phyloP scores from a whole-genome alignment of 2,329 filamentous ascomycete genomes.

The Stemphylium vesicarium region DNA sequence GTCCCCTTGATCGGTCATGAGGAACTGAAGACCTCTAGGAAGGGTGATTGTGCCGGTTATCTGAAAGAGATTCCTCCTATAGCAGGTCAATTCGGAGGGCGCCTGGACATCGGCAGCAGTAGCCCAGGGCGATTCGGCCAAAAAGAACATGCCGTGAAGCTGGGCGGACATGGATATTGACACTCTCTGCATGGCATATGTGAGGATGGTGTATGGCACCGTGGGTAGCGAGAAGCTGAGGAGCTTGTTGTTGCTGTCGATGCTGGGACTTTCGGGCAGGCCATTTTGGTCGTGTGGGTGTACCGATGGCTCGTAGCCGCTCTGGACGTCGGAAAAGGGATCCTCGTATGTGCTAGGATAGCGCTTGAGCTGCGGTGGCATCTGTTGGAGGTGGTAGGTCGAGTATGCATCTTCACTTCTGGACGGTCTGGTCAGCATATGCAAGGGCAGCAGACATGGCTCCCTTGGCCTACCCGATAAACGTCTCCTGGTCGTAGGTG shows the following conservation, averaged over 20 bases:
- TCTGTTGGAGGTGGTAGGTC: slow-evolving; percentile 50
- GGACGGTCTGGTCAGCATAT: slow-evolving; percentile 37
- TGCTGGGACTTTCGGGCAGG: slow-evolving; percentile 60
- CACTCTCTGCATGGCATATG: slow-evolving; percentile 66
- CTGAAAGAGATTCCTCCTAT: slow-evolving; percentile 93
- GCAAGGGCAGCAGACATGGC: neutral
- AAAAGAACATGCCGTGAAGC: slow-evolving; percentile 87
- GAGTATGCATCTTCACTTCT: slow-evolving; percentile 61
- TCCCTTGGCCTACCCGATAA: slow-evolving; percentile 59
- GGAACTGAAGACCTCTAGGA: slow-evolving; percentile 76
- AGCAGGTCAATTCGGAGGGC: slow-evolving; percentile 85
- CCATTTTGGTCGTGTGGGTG: slow-evolving; percentile 54
- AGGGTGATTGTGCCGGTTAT: slow-evolving; percentile 89
- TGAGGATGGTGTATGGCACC: slow-evolving; percentile 66
- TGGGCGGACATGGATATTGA: slow-evolving; percentile 74
- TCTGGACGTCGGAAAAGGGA: slow-evolving; percentile 59
- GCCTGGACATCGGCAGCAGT: slow-evolving; percentile 62
- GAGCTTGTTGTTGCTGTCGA: slow-evolving; percentile 67
- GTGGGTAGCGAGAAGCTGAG: slow-evolving; percentile 58
- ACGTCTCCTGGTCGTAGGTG: slow-evolving; percentile 66
- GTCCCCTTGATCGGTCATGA: slow-evolving; percentile 84
- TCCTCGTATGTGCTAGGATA: slow-evolving; percentile 59
- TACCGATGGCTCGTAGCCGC: slow-evolving; percentile 54
- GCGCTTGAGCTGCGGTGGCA: slow-evolving; percentile 54
- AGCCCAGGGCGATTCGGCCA: slow-evolving; percentile 77